phyloP scores from a whole-genome alignment of 2,329 filamentous ascomycete species.

The Ceratocystis ficicola region DNA sequence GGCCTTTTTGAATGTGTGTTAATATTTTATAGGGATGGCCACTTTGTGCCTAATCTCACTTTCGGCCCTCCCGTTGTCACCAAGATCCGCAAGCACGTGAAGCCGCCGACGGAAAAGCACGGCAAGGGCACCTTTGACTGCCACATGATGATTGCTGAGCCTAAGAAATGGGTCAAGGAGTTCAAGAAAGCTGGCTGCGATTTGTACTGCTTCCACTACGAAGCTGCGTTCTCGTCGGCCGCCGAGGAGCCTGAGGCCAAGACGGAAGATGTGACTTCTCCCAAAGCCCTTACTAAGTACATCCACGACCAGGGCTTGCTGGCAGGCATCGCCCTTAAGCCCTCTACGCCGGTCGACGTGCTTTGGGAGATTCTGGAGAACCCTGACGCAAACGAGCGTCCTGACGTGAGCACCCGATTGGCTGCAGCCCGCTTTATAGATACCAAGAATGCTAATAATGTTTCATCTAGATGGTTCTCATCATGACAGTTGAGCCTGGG shows the following conservation, averaged over 20 bases:
- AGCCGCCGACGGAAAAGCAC: slow-evolving; percentile 53
- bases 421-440: neutral
- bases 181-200: slow-evolving; percentile 92
- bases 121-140: slow-evolving; percentile 94
- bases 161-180: slow-evolving; percentile 94
- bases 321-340: slow-evolving; percentile 92
- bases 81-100: slow-evolving; percentile 80
- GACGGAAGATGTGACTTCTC: slow-evolving; percentile 61
- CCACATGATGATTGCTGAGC: slow-evolving; percentile 99
- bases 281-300: slow-evolving; percentile 73
- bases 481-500: slow-evolving; percentile 96
- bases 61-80: slow-evolving; percentile 92
- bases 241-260: slow-evolving; percentile 64
- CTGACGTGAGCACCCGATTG: slow-evolving; percentile 56
- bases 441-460: slow-evolving; percentile 21
- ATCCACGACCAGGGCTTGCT: slow-evolving; percentile 82
- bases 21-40: slow-evolving; percentile 63
- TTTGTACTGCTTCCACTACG: slow-evolving; percentile 99
- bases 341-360: slow-evolving; percentile 78
- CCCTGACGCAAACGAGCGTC: slow-evolving; percentile 58
- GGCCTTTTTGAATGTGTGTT: slow-evolving; percentile 4
- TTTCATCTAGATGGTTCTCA: slow-evolving; percentile 69
- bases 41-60: slow-evolving; percentile 97
- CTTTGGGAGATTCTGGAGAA: slow-evolving; percentile 80
- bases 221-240: slow-evolving; percentile 80